Base-by-base conservation (phyloP, 768 basidiomycete genomes). In the Lentinula sp. region DNA sequence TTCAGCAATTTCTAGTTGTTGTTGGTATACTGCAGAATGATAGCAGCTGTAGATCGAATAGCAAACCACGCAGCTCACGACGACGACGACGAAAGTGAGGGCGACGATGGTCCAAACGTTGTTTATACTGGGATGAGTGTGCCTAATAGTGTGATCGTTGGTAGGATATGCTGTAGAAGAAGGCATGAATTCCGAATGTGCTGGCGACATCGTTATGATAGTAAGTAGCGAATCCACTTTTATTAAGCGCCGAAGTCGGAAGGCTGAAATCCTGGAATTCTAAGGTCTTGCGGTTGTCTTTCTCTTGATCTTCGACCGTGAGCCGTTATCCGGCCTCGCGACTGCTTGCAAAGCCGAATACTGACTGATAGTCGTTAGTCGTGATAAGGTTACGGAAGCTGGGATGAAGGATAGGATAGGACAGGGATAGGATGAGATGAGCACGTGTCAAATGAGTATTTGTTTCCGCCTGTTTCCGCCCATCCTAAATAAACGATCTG, bases 41-140 rank as follows among this genome's bases (percentile, higher is more conserved):
- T 56, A 56, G 55, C 55, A 56, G 28, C 55, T 41, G 41, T 56
- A 56, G 18, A 56, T 37, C 10, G 55, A 56, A 23, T 56, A 56
- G 42, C 41, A 56, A 7, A 41, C 5, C 4, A 56, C 41, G 20
- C 55, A 41, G 37, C 39, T 28, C 23, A 56, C 39, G 23, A 33
- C 55, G 20, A 43, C 15, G 7, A 43, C 39, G 41, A 56, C 20
- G 37, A 56, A 13, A 9, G 55, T 43, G 13, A 56, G 55, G 13
- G 55, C 55, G 39, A 56, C 28, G 7, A 56, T 56, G 55, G 55
- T 28, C 53, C 53, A 54, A 16, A 43, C 15, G 23, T 28, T 56
- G 8, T 41, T 41, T 10, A 56, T 2, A 56, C 20, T 41, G 8
- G 39, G 20, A 13, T 41, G 37, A 12, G 55, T 56, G 15, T 56